phyloP scores from a whole-genome alignment of 306 rosid genomes.

The Hippophae rhamnoides region DNA sequence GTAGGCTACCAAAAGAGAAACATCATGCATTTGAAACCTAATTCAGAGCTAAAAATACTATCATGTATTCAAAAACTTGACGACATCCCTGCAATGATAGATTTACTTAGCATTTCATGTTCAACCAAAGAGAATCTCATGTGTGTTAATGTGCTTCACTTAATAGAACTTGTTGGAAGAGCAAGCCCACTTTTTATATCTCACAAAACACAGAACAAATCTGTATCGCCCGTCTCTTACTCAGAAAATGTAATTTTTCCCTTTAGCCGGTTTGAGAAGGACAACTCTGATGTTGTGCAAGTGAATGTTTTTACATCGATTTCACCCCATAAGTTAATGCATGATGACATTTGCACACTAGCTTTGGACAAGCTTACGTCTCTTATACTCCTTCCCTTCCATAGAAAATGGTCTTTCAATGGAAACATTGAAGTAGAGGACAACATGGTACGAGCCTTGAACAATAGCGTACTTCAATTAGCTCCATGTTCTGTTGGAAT shows the following conservation, averaged over 20 bases:
- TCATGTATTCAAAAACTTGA: no score
- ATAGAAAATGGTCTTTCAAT: slow-evolving; percentile 37
- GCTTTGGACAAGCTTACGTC: slow-evolving; percentile 18
- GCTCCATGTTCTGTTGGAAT: slow-evolving; percentile 73
- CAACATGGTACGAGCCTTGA: slow-evolving; percentile 29
- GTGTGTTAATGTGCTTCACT: slow-evolving; percentile 2
- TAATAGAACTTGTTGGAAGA: slow-evolving; percentile 21
- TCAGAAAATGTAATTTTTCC: slow-evolving; percentile 22
- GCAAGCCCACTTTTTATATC: slow-evolving; percentile 21
- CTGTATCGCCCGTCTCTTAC: background rate
- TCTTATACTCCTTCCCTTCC: slow-evolving; percentile 40
- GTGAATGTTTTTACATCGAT: slow-evolving; percentile 21
- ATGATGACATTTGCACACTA: slow-evolving; percentile 25
- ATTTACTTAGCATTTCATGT: no score
- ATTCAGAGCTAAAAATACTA: no score
- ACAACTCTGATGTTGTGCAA: slow-evolving; percentile 1
- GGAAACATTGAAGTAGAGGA: slow-evolving; percentile 41
- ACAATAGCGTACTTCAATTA: slow-evolving; percentile 31
- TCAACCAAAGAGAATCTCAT: no score
- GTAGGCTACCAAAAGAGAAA: no score
- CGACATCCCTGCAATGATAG: no score
- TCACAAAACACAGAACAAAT: slow-evolving; percentile 2
- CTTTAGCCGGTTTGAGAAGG: slow-evolving; percentile 18
- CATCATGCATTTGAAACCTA: no score
- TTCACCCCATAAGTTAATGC: slow-evolving; percentile 22